Evolutionary conservation across 306 rosid species (phyloP), one percentile per base, ranked within the genome.

Genomic region (Hippophae gyantsensis): DNA sequence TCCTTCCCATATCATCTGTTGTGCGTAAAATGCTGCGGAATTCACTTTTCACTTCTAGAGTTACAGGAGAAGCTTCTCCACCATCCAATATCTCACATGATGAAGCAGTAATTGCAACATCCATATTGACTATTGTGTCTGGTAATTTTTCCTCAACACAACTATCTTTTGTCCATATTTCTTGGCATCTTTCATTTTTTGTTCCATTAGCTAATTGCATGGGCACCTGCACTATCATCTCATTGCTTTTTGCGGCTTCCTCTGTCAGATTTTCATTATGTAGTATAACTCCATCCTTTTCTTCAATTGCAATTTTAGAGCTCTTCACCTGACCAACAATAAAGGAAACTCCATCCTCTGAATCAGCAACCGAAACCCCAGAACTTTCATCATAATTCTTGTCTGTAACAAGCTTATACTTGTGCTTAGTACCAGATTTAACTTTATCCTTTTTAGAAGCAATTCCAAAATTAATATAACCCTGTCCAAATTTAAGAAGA

Each of bases 291-390:
- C 52, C 78, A 59, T 75, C 69, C 42, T 70, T 79, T 48, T 54
- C 72, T 61, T 84, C 84, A 58, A 64, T 57, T 48, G 52, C 61
- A 54, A 76, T 47, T 72, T 74, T 78, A 42, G 86, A 74, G 57
- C 69, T 70, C 79, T 82, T 79, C 62, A 75, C 73, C 68, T 80
- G 92, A 48, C 95, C 95, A 54, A 77, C 81, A 72, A 86, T 82
- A 78, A 79, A 83, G 57, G 87, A 86, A 84, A 89, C 94, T 66
- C 94, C 99, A 72, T 86, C 99, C 82, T 93, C 99, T 43, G 95
- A 83, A 70, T 82, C 95, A 50, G 87, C 94, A 76, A 81, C 62
- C 6, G 90, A 82, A 69, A 83, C 83, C 52, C 84, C 76, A 18
- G 84, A 81, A 68, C 68, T 66, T 55, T 81, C 84, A 32, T 32